Conservation (phyloP, 1,284 basidiomycete species). For the Agroathelia rolfsii region DNA sequence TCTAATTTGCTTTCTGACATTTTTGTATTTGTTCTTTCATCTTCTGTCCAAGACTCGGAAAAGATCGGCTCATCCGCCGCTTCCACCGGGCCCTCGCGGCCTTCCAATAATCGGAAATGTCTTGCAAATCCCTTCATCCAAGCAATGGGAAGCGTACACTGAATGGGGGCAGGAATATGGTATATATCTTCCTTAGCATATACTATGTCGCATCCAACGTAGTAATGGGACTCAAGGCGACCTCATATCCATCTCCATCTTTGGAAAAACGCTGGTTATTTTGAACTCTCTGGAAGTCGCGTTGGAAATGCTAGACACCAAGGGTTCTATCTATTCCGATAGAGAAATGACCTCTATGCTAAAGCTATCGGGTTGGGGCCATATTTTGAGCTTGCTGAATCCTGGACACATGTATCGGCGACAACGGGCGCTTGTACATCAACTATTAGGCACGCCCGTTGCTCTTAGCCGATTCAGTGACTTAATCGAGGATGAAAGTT, state of each 20-base stretch:
- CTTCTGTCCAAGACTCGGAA: too few species aligned
- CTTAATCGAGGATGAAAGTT: conserved; percentile 17
- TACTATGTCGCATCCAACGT: conserved; percentile 4
- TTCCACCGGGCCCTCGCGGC: conserved; percentile 10
- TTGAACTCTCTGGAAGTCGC: conserved; percentile 17
- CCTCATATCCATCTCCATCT: conserved; percentile 28
- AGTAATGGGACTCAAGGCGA: conserved; percentile 24
- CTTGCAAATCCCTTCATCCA: conserved; percentile 8
- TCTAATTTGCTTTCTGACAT: too few species aligned
- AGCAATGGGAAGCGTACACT: conserved; percentile 8
- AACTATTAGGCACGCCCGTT: conserved; percentile 17
- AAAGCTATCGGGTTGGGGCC: conserved; percentile 15
- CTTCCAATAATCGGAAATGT: conserved; percentile 11
- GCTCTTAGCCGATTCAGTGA: conserved; percentile 13
- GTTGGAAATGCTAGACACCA: conserved; percentile 18
- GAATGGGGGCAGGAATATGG: conserved; percentile 9
- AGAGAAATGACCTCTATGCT: conserved; percentile 16
- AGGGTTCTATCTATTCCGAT: conserved; percentile 17
- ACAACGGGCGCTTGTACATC: conserved; percentile 13
- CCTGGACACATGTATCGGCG: conserved; percentile 15
- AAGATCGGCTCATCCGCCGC: too few species aligned
- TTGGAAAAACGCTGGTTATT: conserved; percentile 26
- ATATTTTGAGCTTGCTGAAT: conserved; percentile 14
- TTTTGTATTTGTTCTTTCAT: too few species aligned
- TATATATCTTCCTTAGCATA: conserved; percentile 2